phyloP scores from a whole-genome alignment of 1,284 basidiomycete species.

The Pseudozyma hubeiensis region DNA sequence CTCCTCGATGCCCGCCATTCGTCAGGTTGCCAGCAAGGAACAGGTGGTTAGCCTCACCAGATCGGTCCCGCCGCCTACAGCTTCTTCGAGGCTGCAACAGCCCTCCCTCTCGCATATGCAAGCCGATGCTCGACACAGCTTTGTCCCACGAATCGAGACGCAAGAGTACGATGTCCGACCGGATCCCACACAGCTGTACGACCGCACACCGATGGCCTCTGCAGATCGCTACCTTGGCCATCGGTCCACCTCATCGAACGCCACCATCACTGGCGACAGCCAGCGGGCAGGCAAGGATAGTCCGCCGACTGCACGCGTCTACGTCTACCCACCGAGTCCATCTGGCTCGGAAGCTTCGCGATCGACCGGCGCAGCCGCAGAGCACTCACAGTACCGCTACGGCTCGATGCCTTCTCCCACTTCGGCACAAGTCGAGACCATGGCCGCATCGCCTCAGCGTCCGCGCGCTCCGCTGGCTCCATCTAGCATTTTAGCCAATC shows the following conservation, averaged over 20 bases:
- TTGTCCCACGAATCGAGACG: conserved; percentile 34
- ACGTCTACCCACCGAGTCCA: conserved; percentile 61
- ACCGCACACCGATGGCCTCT: conserved; percentile 36
- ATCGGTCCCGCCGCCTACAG: conserved; percentile 22
- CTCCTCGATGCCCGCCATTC: conserved; percentile 26
- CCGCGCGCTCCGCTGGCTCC: conserved; percentile 46
- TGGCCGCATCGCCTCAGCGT: conserved; percentile 9
- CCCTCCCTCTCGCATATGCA: not conserved
- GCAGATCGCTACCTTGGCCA: conserved; percentile 41
- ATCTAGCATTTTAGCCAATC: conserved; percentile 40
- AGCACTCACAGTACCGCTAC: conserved; percentile 19
- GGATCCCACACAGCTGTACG: conserved; percentile 6
- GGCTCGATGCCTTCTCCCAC: conserved; percentile 29
- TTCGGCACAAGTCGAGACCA: conserved; percentile 38
- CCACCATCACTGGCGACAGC: conserved; percentile 23
- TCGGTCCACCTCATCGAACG: conserved; percentile 33
- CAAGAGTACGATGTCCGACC: conserved; percentile 16
- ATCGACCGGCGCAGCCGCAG: conserved; percentile 3
- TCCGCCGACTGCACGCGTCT: conserved; percentile 51
- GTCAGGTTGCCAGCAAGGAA: conserved; percentile 36
- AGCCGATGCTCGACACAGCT: conserved; percentile 32
- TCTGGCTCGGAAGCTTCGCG: conserved; percentile 43
- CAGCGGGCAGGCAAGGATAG: conserved; percentile 5
- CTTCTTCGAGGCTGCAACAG: conserved; percentile 13
- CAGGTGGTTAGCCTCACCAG: conserved; percentile 56